Percentiles rank a stretch among this genome's conserved stretches.
These are phyloP conservation scores for Atkinsonella texensis DNA, from an alignment of 2,329 filamentous ascomycete species.

Conservation along the genomic window DNA sequence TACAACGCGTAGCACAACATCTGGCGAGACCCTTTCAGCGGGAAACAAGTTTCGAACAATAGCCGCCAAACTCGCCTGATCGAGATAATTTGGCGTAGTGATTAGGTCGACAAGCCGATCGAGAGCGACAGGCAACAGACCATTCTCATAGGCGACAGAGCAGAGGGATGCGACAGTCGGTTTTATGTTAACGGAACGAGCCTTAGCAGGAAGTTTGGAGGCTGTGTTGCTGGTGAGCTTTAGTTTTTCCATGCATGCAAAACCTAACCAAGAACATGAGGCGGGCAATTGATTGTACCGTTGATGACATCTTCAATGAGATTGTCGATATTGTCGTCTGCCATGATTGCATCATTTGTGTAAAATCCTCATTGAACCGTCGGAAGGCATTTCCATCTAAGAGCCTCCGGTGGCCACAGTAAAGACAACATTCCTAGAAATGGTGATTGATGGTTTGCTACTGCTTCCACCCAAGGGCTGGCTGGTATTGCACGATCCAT, in stretches of 20 bases:
- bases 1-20: slow-evolving; percentile 52
- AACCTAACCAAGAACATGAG: no score
- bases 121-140: slow-evolving; percentile 50
- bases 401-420: no score
- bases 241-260: neutral
- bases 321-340: slow-evolving; percentile 21
- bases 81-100: slow-evolving; percentile 54
- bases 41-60: slow-evolving; percentile 70
- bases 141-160: slow-evolving; percentile 53
- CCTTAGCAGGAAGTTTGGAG: slow-evolving; percentile 51
- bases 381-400: neutral
- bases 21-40: slow-evolving; percentile 45
- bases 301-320: slow-evolving; percentile 26
- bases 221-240: slow-evolving; percentile 24
- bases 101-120: slow-evolving; percentile 53
- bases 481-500: neutral
- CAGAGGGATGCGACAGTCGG: slow-evolving; percentile 51
- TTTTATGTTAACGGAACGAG: slow-evolving; percentile 50
- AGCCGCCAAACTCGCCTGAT: slow-evolving; percentile 59
- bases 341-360: slow-evolving; percentile 8
- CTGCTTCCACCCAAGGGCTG: no score
- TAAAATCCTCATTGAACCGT: neutral
- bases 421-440: neutral
- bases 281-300: slow-evolving; percentile 10
- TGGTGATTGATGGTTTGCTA: neutral